A percentile compares a stretch with the other conserved stretches of the same genome.
These are phyloP conservation scores for Entomortierella chlamydospora DNA, from an alignment of 192 early-diverging fungal genomes.

Conservation along the genomic window DNA sequence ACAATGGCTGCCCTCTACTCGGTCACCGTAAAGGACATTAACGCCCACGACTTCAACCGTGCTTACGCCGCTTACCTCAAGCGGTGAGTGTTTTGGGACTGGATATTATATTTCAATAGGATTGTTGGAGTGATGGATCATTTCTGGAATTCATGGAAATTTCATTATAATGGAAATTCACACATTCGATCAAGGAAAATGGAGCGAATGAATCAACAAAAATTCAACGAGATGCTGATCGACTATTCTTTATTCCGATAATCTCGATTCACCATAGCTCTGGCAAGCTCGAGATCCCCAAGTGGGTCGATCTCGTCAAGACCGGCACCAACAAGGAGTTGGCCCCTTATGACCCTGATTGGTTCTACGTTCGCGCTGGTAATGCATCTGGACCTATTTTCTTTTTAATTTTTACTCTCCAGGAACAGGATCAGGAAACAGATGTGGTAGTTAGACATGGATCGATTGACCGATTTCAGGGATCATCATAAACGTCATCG, in stretches of 20 bases:
- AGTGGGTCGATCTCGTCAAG: slow-evolving; percentile 99
- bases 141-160: slow-evolving; percentile 12
- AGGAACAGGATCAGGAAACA: too few species aligned
- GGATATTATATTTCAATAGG: not conserved
- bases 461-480: too few species aligned
- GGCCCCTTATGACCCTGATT: slow-evolving; percentile 98
- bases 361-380: slow-evolving; percentile 99
- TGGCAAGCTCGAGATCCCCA: slow-evolving; percentile 98
- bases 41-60: slow-evolving; percentile 94
- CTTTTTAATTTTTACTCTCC: too few species aligned
- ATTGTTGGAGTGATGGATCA: not conserved
- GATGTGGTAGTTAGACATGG: too few species aligned
- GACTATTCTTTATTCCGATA: not conserved
- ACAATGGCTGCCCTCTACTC: slow-evolving; percentile 57
- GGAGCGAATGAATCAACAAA: not conserved
- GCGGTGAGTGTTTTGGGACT: slow-evolving; percentile 61
- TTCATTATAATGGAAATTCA: not conserved
- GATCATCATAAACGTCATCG: too few species aligned
- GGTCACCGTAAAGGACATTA: slow-evolving; percentile 98
- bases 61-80: slow-evolving; percentile 99
- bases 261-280: slow-evolving; percentile 55
- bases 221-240: slow-evolving; percentile 9
- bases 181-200: not conserved
- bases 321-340: slow-evolving; percentile 97
- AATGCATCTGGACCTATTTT: slow-evolving; percentile 21